These are phyloP conservation scores for Trichophyton simii DNA, from an alignment of 2,329 filamentous ascomycete species.

Conservation along the genomic window DNA sequence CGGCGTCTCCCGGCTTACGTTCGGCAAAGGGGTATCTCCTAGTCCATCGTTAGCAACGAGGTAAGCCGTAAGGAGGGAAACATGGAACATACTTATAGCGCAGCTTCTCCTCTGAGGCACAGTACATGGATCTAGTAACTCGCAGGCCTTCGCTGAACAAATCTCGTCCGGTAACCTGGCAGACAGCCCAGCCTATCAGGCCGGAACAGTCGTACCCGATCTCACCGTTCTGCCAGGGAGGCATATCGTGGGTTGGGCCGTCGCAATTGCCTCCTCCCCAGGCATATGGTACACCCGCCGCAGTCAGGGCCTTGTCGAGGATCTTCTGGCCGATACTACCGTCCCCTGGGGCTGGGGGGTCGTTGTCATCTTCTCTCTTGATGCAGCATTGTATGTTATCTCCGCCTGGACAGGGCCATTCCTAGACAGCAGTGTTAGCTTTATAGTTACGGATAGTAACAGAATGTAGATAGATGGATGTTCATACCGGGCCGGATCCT, in stretches of 20 bases:
- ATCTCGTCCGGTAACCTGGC: conserved; percentile 20
- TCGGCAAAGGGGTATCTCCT: conserved; percentile 17
- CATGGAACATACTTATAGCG: conserved; percentile 15
- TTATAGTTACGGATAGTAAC: not conserved
- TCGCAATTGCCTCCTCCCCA: conserved; percentile 21
- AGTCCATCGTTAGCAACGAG: not conserved
- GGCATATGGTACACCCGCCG: conserved; percentile 29
- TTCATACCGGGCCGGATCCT: not conserved
- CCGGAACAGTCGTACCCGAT: conserved; percentile 21
- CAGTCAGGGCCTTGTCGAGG: conserved; percentile 38
- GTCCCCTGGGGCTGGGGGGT: not conserved
- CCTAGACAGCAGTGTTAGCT: not conserved
- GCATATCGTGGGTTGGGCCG: conserved; percentile 17
- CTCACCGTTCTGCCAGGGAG: conserved; percentile 18
- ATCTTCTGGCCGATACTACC: conserved; percentile 15
- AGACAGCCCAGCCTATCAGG: conserved; percentile 19
- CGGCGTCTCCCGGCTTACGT: conserved; percentile 17
- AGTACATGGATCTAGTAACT: conserved; percentile 19
- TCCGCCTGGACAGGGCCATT: not conserved
- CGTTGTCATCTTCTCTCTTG: not conserved
- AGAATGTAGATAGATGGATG: not conserved
- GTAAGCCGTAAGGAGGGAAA: not conserved
- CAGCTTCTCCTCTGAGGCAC: conserved; percentile 14
- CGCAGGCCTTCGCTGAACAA: conserved; percentile 18
- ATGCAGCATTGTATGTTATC: not conserved